phyloP scores from a whole-genome alignment of 2,329 filamentous ascomycete species.

The Orbilia brochopaga region DNA sequence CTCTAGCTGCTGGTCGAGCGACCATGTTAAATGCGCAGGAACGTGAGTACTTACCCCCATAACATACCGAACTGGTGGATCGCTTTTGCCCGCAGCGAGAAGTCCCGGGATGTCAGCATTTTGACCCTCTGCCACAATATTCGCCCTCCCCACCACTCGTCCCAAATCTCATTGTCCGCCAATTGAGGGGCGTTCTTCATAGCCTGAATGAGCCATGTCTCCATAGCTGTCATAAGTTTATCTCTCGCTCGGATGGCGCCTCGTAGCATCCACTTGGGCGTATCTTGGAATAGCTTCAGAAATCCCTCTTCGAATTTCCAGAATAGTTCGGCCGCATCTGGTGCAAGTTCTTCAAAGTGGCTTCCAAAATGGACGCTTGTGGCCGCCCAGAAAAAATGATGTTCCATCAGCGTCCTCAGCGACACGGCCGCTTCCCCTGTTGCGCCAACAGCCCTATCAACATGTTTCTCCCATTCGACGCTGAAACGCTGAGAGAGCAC shows the following conservation, averaged over 20 bases:
- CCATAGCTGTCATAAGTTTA: conserved; percentile 12
- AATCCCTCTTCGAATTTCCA: conserved; percentile 39
- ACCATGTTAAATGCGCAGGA: neutral
- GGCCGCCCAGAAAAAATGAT: conserved; percentile 35
- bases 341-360: conserved; percentile 17
- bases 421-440: neutral
- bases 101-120: neutral
- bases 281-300: conserved; percentile 37
- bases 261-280: conserved; percentile 30
- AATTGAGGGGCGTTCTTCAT: conserved; percentile 18
- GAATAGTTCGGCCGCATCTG: conserved; percentile 11
- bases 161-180: conserved; percentile 23
- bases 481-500: conserved; percentile 5
- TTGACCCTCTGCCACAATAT: conserved; percentile 21
- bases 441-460: conserved; percentile 2
- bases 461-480: conserved; percentile 13
- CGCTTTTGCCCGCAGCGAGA: conserved; percentile 12
- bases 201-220: conserved; percentile 24
- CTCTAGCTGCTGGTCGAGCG: too few species aligned
- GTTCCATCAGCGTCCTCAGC: conserved; percentile 14
- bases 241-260: conserved; percentile 24
- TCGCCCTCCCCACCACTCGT: conserved; percentile 37
- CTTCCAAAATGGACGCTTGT: conserved; percentile 28
- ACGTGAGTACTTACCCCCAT: conserved; percentile 31
- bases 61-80: conserved; percentile 25